Evolutionary conservation across 1,284 basidiomycete species (phyloP).

Genomic region (Ustilago cynodontis): DNA sequence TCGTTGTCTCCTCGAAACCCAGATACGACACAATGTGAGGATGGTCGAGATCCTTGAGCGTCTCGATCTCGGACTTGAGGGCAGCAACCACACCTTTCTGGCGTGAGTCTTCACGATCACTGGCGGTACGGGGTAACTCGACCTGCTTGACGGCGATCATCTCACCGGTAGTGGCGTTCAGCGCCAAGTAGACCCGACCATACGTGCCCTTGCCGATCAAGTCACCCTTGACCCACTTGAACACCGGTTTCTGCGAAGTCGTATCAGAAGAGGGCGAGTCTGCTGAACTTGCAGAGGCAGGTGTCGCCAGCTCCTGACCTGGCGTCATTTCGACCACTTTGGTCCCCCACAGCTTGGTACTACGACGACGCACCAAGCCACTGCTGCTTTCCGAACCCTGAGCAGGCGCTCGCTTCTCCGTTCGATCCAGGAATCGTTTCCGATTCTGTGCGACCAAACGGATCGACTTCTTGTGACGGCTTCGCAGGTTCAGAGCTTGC

Average conservation of each 20-base stretch:
- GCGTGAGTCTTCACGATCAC: slow-evolving; percentile 87
- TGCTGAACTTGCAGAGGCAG: slow-evolving; percentile 55
- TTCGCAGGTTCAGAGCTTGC: slow-evolving; percentile 31
- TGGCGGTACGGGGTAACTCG: slow-evolving; percentile 88
- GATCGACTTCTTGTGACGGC: slow-evolving; percentile 83
- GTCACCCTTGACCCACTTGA: slow-evolving; percentile 98
- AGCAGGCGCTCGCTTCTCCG: slow-evolving; percentile 67
- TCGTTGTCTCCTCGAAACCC: slow-evolving; percentile 86
- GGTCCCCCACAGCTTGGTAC: slow-evolving; percentile 96
- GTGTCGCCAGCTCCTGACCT: slow-evolving; percentile 71
- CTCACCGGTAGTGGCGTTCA: slow-evolving; percentile 98
- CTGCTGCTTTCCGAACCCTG: slow-evolving; percentile 72
- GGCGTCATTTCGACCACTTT: slow-evolving; percentile 92
- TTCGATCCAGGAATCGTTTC: slow-evolving; percentile 66
- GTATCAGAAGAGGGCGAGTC: slow-evolving; percentile 66
- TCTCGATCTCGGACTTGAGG: slow-evolving; percentile 92
- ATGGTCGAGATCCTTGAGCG: slow-evolving; percentile 93
- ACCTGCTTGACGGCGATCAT: slow-evolving; percentile 99
- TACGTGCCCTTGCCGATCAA: slow-evolving; percentile 97
- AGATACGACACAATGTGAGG: slow-evolving; percentile 97
- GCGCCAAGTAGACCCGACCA: slow-evolving; percentile 92
- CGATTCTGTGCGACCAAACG: slow-evolving; percentile 83
- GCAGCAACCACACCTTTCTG: slow-evolving; percentile 90
- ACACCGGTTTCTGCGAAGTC: slow-evolving; percentile 74
- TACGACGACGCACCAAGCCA: slow-evolving; percentile 79